Conservation (phyloP, 345 rosid genomes). For the Populus ilicifolia region DNA sequence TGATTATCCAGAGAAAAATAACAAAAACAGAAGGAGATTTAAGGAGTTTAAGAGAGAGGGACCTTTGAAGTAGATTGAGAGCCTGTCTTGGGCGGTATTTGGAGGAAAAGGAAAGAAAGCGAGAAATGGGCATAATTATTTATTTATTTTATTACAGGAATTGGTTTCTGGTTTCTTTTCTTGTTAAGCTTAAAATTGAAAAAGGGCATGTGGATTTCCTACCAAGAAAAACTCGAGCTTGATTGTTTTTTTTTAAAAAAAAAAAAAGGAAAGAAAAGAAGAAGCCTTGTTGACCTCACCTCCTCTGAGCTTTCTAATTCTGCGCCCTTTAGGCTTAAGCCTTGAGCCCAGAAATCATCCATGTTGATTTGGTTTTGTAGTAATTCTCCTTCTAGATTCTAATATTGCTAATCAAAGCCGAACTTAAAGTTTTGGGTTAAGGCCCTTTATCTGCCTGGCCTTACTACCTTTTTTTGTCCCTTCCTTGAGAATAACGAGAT, state of each 20-base stretch:
- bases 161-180: background rate
- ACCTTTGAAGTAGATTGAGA: slow-evolving; percentile 21
- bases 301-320: too few species aligned
- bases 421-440: too few species aligned
- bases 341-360: too few species aligned
- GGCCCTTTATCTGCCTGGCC: too few species aligned
- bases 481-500: too few species aligned
- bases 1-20: background rate
- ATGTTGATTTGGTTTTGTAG: too few species aligned
- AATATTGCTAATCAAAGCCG: too few species aligned
- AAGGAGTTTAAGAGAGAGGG: slow-evolving; percentile 1
- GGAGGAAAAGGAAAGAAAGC: slow-evolving; percentile 16
- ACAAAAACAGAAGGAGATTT: background rate
- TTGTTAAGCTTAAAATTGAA: background rate
- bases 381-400: too few species aligned
- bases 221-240: background rate
- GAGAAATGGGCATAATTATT: slow-evolving; percentile 3
- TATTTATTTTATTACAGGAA: background rate
- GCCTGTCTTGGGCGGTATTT: background rate
- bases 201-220: background rate
- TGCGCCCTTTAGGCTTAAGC: too few species aligned
- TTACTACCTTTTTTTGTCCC: too few species aligned
- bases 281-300: background rate
- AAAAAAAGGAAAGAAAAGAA: too few species aligned
- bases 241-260: background rate